These are phyloP conservation scores for Cytospora piceae DNA, from an alignment of 2,329 filamentous ascomycete species.

Conservation along the genomic window DNA sequence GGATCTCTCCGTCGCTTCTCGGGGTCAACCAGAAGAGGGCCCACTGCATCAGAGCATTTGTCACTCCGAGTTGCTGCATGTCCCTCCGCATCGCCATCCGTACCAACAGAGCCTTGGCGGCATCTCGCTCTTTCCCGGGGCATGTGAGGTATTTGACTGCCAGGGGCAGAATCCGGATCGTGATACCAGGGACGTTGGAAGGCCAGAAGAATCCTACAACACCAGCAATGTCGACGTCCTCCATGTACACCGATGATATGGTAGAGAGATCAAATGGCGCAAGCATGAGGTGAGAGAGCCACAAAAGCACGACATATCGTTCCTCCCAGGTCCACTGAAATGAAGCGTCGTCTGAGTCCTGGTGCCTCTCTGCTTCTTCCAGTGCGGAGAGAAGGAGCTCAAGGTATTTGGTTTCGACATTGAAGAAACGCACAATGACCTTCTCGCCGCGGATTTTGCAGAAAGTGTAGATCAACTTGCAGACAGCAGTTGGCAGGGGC, in stretches of 20 bases:
- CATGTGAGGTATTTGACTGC: slow-evolving; percentile 72
- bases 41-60: slow-evolving; percentile 72
- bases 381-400: slow-evolving; percentile 78
- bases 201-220: slow-evolving; percentile 60
- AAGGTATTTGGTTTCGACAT: slow-evolving; percentile 84
- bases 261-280: slow-evolving; percentile 90
- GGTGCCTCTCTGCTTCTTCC: slow-evolving; percentile 58
- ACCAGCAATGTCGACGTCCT: slow-evolving; percentile 47
- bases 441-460: slow-evolving; percentile 96
- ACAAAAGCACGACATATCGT: slow-evolving; percentile 82
- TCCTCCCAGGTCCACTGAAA: slow-evolving; percentile 77
- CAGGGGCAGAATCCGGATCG: slow-evolving; percentile 70
- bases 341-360: slow-evolving; percentile 16
- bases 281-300: slow-evolving; percentile 81
- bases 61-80: slow-evolving; percentile 78
- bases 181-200: slow-evolving; percentile 67
- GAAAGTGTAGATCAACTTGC: slow-evolving; percentile 81
- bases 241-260: slow-evolving; percentile 68
- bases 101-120: slow-evolving; percentile 81
- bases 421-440: slow-evolving; percentile 86
- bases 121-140: slow-evolving; percentile 86
- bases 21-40: slow-evolving; percentile 64
- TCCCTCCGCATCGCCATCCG: slow-evolving; percentile 82
- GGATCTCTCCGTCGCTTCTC: slow-evolving; percentile 33
- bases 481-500: slow-evolving; percentile 71